These are phyloP conservation scores for Sextonia rubra DNA, from an alignment of 164 flowering plant species.

Conservation along the genomic window DNA sequence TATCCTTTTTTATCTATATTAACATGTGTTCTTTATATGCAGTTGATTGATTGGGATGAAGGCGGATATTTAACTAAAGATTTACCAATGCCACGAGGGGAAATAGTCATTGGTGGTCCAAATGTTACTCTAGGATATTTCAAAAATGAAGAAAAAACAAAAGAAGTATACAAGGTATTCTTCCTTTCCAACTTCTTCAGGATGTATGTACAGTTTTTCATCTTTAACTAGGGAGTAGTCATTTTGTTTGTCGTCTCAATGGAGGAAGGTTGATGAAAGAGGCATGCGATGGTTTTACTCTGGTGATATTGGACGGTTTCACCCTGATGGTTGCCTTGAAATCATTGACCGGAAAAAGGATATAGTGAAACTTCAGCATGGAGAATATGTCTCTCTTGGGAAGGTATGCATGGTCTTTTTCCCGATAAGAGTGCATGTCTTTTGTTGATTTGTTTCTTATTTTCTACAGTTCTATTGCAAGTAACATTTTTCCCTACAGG, in stretches of 20 bases:
- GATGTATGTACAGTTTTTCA: background rate
- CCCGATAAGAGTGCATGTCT: background rate
- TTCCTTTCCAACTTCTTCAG: background rate
- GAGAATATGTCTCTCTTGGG: slow-evolving; percentile 95
- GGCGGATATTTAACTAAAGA: slow-evolving; percentile 82
- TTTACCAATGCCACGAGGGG: slow-evolving; percentile 93
- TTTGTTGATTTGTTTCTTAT: background rate
- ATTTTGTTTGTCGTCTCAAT: background rate
- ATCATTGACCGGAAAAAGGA: slow-evolving; percentile 97
- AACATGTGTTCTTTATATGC: slow-evolving; percentile 16
- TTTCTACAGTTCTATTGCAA: background rate
- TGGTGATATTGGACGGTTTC: slow-evolving; percentile 89
- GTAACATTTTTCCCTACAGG: slow-evolving; percentile 43
- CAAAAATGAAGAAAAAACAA: slow-evolving; percentile 83
- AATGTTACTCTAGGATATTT: slow-evolving; percentile 91
- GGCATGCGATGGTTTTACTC: slow-evolving; percentile 98
- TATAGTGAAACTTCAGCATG: slow-evolving; percentile 98
- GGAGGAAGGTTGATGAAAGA: slow-evolving; percentile 72
- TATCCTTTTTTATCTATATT: background rate
- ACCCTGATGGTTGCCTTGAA: slow-evolving; percentile 94
- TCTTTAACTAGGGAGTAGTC: background rate
- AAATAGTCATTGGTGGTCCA: slow-evolving; percentile 93
- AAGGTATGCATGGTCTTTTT: slow-evolving; percentile 47
- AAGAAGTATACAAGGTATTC: slow-evolving; percentile 85
- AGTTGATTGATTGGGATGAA: slow-evolving; percentile 95